Evolutionary conservation across 2,329 filamentous ascomycete genomes (phyloP).

Genomic region (Aspergillus fructus): DNA sequence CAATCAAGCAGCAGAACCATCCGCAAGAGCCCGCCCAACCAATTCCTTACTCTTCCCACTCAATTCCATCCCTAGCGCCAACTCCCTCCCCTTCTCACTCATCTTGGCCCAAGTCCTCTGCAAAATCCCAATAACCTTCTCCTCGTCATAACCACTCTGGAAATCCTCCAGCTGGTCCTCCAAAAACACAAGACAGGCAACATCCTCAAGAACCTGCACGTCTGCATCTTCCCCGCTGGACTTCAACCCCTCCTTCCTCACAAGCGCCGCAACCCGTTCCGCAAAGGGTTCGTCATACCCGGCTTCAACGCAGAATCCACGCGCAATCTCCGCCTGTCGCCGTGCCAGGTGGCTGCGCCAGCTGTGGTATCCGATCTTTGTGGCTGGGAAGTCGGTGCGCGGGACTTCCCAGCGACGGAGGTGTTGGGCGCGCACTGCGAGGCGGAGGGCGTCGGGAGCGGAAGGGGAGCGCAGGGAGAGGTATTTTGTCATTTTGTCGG

Average conservation of each 20-base stretch:
- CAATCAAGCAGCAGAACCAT: slow-evolving; percentile 15
- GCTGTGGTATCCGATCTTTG: slow-evolving; percentile 71
- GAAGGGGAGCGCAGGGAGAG: slow-evolving; percentile 60
- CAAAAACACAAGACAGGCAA: slow-evolving; percentile 82
- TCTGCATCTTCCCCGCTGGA: slow-evolving; percentile 40
- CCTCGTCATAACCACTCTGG: slow-evolving; percentile 65
- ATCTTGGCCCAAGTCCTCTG: slow-evolving; percentile 77
- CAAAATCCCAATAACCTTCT: slow-evolving; percentile 71
- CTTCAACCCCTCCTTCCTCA: slow-evolving; percentile 74
- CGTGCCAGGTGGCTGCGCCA: slow-evolving; percentile 76
- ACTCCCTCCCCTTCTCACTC: slow-evolving; percentile 59
- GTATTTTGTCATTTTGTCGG: slow-evolving; percentile 74
- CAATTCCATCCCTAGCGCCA: slow-evolving; percentile 67
- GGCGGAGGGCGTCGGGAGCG: slow-evolving; percentile 65
- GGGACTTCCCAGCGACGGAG: slow-evolving; percentile 84
- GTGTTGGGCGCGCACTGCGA: slow-evolving; percentile 82
- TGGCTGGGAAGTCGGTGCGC: slow-evolving; percentile 70
- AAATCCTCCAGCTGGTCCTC: slow-evolving; percentile 85
- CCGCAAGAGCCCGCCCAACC: slow-evolving; percentile 61
- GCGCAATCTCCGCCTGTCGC: slow-evolving; percentile 64
- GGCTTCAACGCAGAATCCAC: slow-evolving; percentile 52
- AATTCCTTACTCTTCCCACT: slow-evolving; percentile 62
- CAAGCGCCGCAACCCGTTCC: slow-evolving; percentile 65
- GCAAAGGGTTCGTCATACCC: slow-evolving; percentile 56
- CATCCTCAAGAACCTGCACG: slow-evolving; percentile 77